A percentile compares a stretch with the other conserved stretches of the same genome.
Evolutionary conservation across 176 grass and related monocot species (phyloP).

Genomic region (Stipa capillata): DNA sequence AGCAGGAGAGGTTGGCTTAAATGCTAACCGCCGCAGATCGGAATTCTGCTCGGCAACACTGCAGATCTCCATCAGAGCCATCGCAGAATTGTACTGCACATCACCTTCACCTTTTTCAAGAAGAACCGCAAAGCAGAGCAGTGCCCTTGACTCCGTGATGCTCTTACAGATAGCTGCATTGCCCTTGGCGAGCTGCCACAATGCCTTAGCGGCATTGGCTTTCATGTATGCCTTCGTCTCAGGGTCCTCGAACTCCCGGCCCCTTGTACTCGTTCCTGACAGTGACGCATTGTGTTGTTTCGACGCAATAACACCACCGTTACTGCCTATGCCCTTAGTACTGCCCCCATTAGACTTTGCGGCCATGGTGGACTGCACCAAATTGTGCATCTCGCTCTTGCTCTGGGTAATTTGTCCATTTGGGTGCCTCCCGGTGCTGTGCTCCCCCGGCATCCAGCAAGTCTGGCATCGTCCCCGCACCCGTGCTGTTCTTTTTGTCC

Average conservation of each 20-base stretch:
- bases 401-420: background rate
- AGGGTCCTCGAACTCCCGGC: conserved; percentile 75
- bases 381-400: conserved; percentile 74
- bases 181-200: conserved; percentile 80
- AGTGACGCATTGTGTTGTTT: conserved; percentile 45
- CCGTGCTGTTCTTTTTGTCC: conserved; percentile 66
- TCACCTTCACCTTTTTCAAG: conserved; percentile 78
- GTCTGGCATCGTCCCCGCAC: background rate
- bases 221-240: conserved; percentile 90
- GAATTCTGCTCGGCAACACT: conserved; percentile 68
- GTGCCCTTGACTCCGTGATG: conserved; percentile 94
- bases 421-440: conserved; percentile 21
- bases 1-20: conserved; percentile 83
- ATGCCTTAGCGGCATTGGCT: conserved; percentile 81
- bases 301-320: background rate
- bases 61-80: conserved; percentile 98
- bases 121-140: conserved; percentile 85
- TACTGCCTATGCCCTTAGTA: background rate
- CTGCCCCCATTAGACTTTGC: conserved; percentile 40
- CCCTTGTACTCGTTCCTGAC: conserved; percentile 53
- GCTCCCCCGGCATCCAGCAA: conserved; percentile 29
- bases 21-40: conserved; percentile 66
- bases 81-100: conserved; percentile 79
- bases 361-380: conserved; percentile 79
- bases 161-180: conserved; percentile 83